Evolutionary conservation across 768 basidiomycete genomes (phyloP).

Genomic region (Gelatoporia subvermispora): DNA sequence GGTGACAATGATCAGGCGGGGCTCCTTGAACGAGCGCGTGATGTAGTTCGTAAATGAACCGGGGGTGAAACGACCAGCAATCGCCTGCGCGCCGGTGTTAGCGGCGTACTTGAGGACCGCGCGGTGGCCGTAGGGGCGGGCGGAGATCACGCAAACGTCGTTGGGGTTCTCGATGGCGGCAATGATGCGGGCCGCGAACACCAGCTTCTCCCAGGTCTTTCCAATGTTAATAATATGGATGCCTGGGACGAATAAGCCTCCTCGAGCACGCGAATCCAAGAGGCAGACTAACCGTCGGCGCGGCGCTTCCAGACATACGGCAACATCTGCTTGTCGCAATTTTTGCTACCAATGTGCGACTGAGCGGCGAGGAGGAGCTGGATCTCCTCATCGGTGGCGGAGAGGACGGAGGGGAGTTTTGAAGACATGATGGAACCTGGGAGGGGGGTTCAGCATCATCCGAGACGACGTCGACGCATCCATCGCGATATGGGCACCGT

Average conservation of each 20-base stretch:
- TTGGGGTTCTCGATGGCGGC: slow-evolving; percentile 97
- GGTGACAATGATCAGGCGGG: slow-evolving; percentile 95
- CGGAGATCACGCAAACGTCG: slow-evolving; percentile 97
- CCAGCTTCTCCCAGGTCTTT: slow-evolving; percentile 99
- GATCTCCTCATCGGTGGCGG: slow-evolving; percentile 96
- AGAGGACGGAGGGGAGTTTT: slow-evolving; percentile 91
- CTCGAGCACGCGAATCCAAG: neutral
- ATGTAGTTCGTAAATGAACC: slow-evolving; percentile 99
- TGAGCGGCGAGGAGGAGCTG: slow-evolving; percentile 92
- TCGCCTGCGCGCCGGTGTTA: slow-evolving; percentile 97
- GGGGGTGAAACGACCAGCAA: slow-evolving; percentile 98
- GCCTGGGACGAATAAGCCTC: slow-evolving; percentile 43
- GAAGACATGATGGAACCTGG: slow-evolving; percentile 53
- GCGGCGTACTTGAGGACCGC: slow-evolving; percentile 98
- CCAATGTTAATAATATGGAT: slow-evolving; percentile 97
- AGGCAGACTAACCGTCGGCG: slow-evolving; percentile 75
- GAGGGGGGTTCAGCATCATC: slow-evolving; percentile 31
- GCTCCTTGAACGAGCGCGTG: slow-evolving; percentile 99
- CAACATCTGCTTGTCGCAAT: slow-evolving; percentile 99
- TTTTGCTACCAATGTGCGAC: slow-evolving; percentile 97
- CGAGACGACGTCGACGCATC: slow-evolving; percentile 21
- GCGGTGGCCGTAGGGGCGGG: slow-evolving; percentile 98
- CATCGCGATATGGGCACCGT: slow-evolving; percentile 28
- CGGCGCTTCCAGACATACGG: slow-evolving; percentile 97
- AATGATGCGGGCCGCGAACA: slow-evolving; percentile 95